Evolutionary conservation across 1,139 yeast species (phyloP).

Genomic region (Pichia sp.): DNA sequence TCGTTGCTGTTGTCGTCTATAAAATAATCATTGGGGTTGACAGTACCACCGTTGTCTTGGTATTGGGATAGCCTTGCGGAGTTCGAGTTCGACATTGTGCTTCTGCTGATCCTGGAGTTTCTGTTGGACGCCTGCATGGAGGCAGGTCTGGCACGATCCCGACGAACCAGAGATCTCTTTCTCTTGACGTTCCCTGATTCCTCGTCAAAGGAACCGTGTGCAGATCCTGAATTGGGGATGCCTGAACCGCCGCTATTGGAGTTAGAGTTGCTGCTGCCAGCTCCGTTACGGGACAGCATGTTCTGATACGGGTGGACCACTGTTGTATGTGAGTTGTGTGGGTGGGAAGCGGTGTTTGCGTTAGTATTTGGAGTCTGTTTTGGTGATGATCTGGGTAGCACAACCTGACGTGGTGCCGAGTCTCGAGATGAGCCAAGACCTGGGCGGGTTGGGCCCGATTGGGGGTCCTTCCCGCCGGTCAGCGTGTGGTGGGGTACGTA

Average conservation of each 20-base stretch:
- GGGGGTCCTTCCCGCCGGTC: no score
- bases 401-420: no score
- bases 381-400: no score
- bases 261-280: neutral
- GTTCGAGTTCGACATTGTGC: slow-evolving; percentile 4
- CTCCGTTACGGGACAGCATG: slow-evolving; percentile 3
- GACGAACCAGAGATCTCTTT: slow-evolving; percentile 49
- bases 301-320: slow-evolving; percentile 17
- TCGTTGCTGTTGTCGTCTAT: slow-evolving; percentile 2
- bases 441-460: no score
- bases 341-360: no score
- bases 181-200: slow-evolving; percentile 47
- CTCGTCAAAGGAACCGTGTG: slow-evolving; percentile 34
- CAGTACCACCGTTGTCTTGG: neutral
- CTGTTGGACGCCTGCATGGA: slow-evolving; percentile 13
- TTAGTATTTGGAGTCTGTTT: neutral
- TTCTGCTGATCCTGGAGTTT: slow-evolving; percentile 9
- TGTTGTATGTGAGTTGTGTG: neutral
- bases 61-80: slow-evolving; percentile 8
- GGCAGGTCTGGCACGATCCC: slow-evolving; percentile 41
- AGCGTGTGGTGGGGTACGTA: no score
- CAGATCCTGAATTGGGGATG: neutral
- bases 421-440: no score
- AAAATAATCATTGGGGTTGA: slow-evolving; percentile 1
- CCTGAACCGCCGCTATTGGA: neutral